Evolutionary conservation across 2,329 filamentous ascomycete species (phyloP), one percentile per base, ranked within the genome.

Genomic region (Colletotrichum sp.): DNA sequence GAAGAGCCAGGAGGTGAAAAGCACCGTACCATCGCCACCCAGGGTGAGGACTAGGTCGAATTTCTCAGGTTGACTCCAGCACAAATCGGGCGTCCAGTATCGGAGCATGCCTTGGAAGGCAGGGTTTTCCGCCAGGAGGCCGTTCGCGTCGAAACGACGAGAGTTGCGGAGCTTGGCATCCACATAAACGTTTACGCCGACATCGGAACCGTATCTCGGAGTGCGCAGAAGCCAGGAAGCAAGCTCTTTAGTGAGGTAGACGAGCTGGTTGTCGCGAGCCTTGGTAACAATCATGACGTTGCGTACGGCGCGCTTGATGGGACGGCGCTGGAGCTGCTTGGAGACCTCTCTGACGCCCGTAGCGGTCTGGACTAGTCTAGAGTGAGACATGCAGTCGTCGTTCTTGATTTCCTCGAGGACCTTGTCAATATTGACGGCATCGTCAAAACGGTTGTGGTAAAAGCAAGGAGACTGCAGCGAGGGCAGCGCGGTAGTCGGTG

Each of bases 241-340:
- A 75, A 99, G 88, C 83, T 99, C 96, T 75, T 95, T 92, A 3
- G 97, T 99, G 79, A 98, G 89, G 79, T 94, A 92, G 39, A 99
- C 96, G 18, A 99, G 90, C 79, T 95, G 93, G 82, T 99, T 99
- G 86, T 99, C 97, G 78, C 97, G 93, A 26, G 97, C 97, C 86
- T 99, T 99, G 77, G 97, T 99, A 78, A 99, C 95, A 81, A 99
- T 98, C 97, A 99, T 99, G 81, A 99, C 92, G 83, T 95, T 98
- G 82, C 92, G 93, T 63, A 99, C 96, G 13, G 96, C 96, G 79
- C 96, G 93, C 86, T 95, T 97, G 85, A 99, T 95, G 26, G 97
- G 96, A 55, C 95, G 92, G 72, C 96, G 93, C 86, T 98, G 96
- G 74, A 99, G 90, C 86, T 99, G 97, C 85, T 98, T 96, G 18